phyloP scores from a whole-genome alignment of 495 filamentous ascomycete genomes.

The Neurospora sp. region DNA sequence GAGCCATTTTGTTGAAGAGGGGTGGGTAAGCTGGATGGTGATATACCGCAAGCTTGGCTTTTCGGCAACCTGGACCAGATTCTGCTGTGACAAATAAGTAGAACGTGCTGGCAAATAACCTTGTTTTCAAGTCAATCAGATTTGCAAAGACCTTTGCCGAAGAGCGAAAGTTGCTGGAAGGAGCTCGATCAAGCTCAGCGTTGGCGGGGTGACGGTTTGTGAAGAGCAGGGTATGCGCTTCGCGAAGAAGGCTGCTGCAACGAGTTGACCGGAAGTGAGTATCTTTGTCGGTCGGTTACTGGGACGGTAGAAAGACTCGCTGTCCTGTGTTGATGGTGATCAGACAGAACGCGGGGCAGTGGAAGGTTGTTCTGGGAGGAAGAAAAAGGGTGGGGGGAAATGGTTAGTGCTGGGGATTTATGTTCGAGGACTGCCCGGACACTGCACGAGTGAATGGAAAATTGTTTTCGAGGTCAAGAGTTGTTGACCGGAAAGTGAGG shows the following conservation, averaged over 20 bases:
- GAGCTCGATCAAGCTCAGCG: neutral
- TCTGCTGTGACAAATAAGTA: neutral
- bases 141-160: neutral
- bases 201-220: neutral
- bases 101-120: neutral
- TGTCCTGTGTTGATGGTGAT: neutral
- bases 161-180: neutral
- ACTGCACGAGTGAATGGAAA: neutral
- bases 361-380: neutral
- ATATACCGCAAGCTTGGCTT: neutral
- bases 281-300: neutral
- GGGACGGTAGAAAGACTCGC: neutral
- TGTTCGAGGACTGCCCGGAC: neutral
- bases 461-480: neutral
- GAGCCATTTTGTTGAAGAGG: constrained; percentile 2
- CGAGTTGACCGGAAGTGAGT: neutral
- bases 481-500: neutral
- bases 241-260: neutral
- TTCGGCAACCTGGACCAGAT: neutral
- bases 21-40: neutral
- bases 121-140: neutral
- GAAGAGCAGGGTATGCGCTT: neutral
- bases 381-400: neutral
- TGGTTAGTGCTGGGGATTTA: neutral
- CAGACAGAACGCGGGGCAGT: neutral